Conservation (phyloP, 371 early-diverging fungal genomes). For the Mucor irregularis region DNA sequence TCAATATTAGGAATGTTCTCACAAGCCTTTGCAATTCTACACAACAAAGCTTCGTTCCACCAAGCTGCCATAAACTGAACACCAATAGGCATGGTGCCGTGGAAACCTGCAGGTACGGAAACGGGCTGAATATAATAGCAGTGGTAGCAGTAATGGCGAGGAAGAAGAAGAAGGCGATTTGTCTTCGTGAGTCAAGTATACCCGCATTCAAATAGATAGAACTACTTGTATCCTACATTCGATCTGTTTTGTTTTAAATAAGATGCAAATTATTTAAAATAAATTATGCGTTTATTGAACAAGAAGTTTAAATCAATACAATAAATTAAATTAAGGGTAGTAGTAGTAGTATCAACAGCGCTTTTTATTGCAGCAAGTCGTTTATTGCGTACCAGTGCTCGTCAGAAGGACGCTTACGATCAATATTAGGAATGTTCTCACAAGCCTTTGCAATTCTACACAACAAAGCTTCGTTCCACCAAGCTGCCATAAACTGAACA, state of each 20-base stretch:
- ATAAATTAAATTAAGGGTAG: no score
- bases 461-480: constrained; percentile 70
- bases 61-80: constrained; percentile 72
- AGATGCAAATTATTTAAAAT: no score
- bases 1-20: constrained; percentile 41
- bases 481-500: constrained; percentile 70
- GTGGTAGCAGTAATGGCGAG: constrained; percentile 1
- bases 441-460: constrained; percentile 58
- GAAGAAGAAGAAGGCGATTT: not conserved
- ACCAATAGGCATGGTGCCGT: constrained; percentile 64
- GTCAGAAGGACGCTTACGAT: constrained; percentile 29
- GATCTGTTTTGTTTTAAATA: no score
- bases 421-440: constrained; percentile 39
- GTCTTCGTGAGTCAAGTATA: not conserved
- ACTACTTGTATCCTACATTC: no score
- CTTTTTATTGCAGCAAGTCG: not conserved
- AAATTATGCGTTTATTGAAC: no score
- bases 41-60: constrained; percentile 66
- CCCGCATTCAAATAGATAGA: no score
- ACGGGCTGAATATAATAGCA: constrained; percentile 7
- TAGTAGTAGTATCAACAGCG: no score
- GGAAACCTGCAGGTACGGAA: constrained; percentile 61
- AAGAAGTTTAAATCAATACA: no score
- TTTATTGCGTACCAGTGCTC: constrained; percentile 12
- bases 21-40: constrained; percentile 52